phyloP scores from a whole-genome alignment of 345 rosid species.

The Salix dunnii region DNA sequence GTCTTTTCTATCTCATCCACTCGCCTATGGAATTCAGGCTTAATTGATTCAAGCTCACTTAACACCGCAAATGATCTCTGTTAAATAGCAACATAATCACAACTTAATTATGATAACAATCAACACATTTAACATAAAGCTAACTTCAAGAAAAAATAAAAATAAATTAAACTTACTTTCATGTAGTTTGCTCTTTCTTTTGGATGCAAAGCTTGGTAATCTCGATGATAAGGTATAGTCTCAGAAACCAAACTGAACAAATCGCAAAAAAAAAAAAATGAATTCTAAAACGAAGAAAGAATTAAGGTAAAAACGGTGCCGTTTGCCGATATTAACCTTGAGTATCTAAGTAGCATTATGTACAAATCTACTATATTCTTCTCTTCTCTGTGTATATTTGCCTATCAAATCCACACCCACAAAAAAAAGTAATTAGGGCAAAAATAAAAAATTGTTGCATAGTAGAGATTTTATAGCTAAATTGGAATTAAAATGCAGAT shows the following conservation, averaged over 20 bases:
- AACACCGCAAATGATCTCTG: slow-evolving; percentile 67
- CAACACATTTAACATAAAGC: not conserved
- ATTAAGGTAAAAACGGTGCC: not conserved
- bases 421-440: not conserved
- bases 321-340: slow-evolving; percentile 47
- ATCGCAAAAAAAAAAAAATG: not conserved
- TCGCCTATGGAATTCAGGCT: slow-evolving; percentile 60
- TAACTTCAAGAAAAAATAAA: not conserved
- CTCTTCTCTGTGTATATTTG: slow-evolving; percentile 73
- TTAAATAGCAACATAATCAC: slow-evolving; percentile 11
- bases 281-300: not conserved
- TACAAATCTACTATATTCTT: slow-evolving; percentile 85
- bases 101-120: slow-evolving; percentile 2
- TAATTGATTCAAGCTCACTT: slow-evolving; percentile 73
- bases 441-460: slow-evolving; percentile 6
- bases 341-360: slow-evolving; percentile 79
- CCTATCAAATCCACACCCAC: slow-evolving; percentile 38
- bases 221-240: slow-evolving; percentile 89
- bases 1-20: slow-evolving; percentile 51
- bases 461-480: not conserved
- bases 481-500: not conserved
- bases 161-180: slow-evolving; percentile 53
- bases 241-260: slow-evolving; percentile 80
- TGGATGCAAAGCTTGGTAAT: slow-evolving; percentile 51
- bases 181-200: slow-evolving; percentile 56